A percentile compares a stretch with the other conserved stretches of the same genome.
Conservation (phyloP, 768 basidiomycete species). For the Lentinula sp. region DNA sequence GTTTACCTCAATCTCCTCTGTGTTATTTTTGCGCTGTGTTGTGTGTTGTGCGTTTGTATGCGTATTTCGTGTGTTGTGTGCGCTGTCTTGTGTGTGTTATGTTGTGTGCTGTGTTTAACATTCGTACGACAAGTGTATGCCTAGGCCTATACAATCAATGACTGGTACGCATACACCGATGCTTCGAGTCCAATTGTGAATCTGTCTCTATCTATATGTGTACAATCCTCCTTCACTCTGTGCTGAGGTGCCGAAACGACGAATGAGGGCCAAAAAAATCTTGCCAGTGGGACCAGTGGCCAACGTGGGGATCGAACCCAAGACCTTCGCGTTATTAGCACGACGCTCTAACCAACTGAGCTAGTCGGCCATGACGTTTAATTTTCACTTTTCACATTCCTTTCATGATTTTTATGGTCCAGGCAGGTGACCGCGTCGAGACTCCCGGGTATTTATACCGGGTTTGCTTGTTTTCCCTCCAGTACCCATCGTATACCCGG, state of each 20-base stretch:
- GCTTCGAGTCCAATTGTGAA: too few relatives aligned
- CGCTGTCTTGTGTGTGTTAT: background rate
- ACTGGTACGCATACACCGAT: too few relatives aligned
- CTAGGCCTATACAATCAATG: too few relatives aligned
- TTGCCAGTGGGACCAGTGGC: conserved; percentile 41
- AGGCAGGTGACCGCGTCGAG: background rate
- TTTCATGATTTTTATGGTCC: background rate
- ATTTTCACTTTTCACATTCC: too few relatives aligned
- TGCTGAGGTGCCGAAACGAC: too few relatives aligned
- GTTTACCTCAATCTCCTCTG: too few relatives aligned
- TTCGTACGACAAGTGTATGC: too few relatives aligned
- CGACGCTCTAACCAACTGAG: conserved; percentile 91
- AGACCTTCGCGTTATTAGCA: conserved; percentile 60
- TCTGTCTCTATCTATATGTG: too few relatives aligned
- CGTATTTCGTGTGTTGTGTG: background rate
- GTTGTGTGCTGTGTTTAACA: background rate
- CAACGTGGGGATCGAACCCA: conserved; percentile 80
- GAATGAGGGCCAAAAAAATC: too few relatives aligned
- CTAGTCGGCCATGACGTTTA: too few relatives aligned
- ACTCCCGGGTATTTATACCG: background rate
- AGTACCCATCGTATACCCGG: too few relatives aligned
- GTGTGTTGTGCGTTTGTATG: background rate
- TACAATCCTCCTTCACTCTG: too few relatives aligned
- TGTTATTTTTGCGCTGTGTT: background rate
- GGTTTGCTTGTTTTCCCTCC: background rate